phyloP scores from a whole-genome alignment of 2,329 filamentous ascomycete species.

The Cercospora nicotianae region DNA sequence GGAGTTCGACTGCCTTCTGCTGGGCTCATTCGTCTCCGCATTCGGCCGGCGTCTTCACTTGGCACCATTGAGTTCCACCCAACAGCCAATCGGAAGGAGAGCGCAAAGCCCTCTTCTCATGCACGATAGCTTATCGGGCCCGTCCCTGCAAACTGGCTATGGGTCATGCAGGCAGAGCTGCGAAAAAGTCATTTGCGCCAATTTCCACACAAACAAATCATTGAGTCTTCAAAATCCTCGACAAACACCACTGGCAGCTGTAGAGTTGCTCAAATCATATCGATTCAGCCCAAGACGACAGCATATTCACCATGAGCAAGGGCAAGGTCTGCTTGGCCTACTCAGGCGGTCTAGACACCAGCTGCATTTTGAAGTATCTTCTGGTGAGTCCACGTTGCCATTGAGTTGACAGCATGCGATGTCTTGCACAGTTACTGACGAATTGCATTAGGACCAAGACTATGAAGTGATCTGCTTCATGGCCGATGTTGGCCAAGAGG shows the following conservation, averaged over 20 bases:
- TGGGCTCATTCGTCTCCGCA: not conserved
- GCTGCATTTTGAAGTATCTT: slow-evolving; percentile 53
- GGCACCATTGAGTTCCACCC: not conserved
- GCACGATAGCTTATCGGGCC: slow-evolving; percentile 2
- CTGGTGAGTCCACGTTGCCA: slow-evolving; percentile 32
- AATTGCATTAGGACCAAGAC: slow-evolving; percentile 47
- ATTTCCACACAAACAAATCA: not conserved
- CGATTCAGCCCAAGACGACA: not conserved
- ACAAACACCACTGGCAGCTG: not conserved
- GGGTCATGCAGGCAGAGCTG: slow-evolving; percentile 7
- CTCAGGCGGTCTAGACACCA: slow-evolving; percentile 60
- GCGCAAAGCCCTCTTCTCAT: not conserved
- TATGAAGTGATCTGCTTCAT: slow-evolving; percentile 67
- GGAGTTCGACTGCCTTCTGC: not conserved
- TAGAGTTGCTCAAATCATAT: not conserved
- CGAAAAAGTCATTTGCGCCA: slow-evolving; percentile 2
- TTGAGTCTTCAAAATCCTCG: not conserved
- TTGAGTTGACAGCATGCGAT: slow-evolving; percentile 29
- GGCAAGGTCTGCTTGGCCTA: slow-evolving; percentile 52
- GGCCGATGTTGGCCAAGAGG: slow-evolving; percentile 63
- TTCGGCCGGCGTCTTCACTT: not conserved
- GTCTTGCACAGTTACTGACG: not conserved
- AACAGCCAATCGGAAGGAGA: not conserved
- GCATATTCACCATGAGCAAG: slow-evolving; percentile 24
- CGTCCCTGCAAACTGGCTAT: not conserved